Conservation (phyloP, 805 yeast genomes). For the Ogataea degrootiae region DNA sequence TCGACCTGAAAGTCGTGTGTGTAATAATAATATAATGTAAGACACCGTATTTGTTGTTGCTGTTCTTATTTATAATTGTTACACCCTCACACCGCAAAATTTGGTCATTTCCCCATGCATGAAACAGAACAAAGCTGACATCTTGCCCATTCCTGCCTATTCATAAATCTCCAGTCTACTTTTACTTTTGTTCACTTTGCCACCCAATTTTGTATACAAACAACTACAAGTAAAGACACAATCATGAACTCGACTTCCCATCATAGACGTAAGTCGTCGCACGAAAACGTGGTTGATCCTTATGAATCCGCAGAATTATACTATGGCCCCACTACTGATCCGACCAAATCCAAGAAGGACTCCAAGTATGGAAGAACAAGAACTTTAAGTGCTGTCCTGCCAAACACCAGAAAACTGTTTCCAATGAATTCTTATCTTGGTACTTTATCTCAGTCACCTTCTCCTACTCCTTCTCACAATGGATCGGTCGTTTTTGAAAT, state of each 20-base stretch:
- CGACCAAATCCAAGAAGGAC: slow-evolving; percentile 37
- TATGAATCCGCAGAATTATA: slow-evolving; percentile 64
- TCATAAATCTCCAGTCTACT: background rate
- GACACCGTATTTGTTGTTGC: too few species aligned
- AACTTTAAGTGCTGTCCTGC: slow-evolving; percentile 42
- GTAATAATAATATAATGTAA: too few species aligned
- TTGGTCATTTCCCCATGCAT: too few species aligned
- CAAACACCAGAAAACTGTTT: slow-evolving; percentile 16
- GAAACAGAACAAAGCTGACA: too few species aligned
- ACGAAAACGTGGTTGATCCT: slow-evolving; percentile 53
- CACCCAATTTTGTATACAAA: background rate
- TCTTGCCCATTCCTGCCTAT: too few species aligned
- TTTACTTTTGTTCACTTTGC: background rate
- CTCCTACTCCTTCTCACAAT: slow-evolving; percentile 11
- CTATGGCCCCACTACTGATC: slow-evolving; percentile 61
- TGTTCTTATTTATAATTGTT: too few species aligned
- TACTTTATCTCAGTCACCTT: slow-evolving; percentile 2
- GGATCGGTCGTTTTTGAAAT: slow-evolving; percentile 17
- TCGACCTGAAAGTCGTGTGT: too few species aligned
- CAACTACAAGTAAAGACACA: background rate
- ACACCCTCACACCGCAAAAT: too few species aligned
- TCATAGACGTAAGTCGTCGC: slow-evolving; percentile 32
- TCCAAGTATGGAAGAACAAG: slow-evolving; percentile 48
- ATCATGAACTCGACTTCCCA: background rate
- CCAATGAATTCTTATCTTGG: background rate